Base-by-base conservation (phyloP, 306 rosid genomes). In the Prinsepia uniflora region DNA sequence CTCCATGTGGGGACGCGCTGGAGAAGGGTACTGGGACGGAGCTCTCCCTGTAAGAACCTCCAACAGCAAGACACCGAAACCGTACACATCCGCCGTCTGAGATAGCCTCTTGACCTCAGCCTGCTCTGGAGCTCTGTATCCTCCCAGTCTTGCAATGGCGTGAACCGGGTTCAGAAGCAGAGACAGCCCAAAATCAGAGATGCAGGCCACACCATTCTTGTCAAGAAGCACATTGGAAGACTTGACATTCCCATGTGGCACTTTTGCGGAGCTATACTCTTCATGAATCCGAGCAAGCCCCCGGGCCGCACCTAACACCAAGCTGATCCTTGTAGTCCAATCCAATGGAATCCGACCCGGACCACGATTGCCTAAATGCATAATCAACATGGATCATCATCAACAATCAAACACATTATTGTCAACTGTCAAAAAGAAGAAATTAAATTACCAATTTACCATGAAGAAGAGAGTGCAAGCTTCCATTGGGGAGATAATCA, bases 321-420 rank as follows among this genome's bases (percentile, higher is more conserved):
- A 83, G 83, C 97, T 95, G 81, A 95, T 91, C 75, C 99, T 86
- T 8, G 99, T 95, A 7, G 99, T 91, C 99, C 99, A 95, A 81
- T 95, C 99, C 85, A 95, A 74, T 14, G 99, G 99, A 72, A 95
- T 95, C 67, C 97, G 84, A 7, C 99, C 99, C 2, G 96, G 96
- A 57, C 99, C 99, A 10, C 99, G 89, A 72, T 95, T 91, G 68
- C 96, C 98, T 94, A 17, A 44, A 69, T 55, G 24, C 67, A 78
- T 45, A 75, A 11, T 46, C 49, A 46, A 59, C 36, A 30, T 1
- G 36, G 36, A 30, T 30, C 7, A 34, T 67, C 6, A 30, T 44
- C 39, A n/a, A 55, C 7, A 18, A 53, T 47, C 15, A 34, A 5
- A n/a, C 15, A 6, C 17, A 50, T 30, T 30, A 30, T 30, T 30